Conservation (phyloP, 2,329 filamentous ascomycete species). For the Aspergillus calidoustus region DNA sequence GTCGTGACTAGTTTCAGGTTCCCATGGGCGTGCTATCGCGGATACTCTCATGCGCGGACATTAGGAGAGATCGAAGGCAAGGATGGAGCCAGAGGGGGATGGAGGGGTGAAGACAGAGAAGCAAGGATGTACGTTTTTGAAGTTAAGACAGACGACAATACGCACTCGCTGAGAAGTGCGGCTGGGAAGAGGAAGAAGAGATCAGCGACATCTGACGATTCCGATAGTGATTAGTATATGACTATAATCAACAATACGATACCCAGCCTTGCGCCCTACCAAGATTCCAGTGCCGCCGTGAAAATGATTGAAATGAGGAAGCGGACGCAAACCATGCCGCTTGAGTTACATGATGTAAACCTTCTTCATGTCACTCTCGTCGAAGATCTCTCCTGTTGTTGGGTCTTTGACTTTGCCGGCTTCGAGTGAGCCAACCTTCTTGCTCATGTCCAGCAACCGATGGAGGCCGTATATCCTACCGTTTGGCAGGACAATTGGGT, state of each 20-base stretch:
- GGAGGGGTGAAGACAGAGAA: constrained; percentile 53
- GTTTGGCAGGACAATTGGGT: constrained; percentile 86
- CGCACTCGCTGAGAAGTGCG: constrained; percentile 11
- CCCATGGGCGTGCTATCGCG: constrained; percentile 52
- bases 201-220: constrained; percentile 35
- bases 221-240: constrained; percentile 36
- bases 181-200: constrained; percentile 41
- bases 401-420: constrained; percentile 75
- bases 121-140: constrained; percentile 54
- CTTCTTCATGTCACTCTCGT: constrained; percentile 71
- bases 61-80: constrained; percentile 50
- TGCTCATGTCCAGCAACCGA: constrained; percentile 74
- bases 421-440: constrained; percentile 71
- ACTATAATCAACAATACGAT: constrained; percentile 7
- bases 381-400: constrained; percentile 71
- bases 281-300: not conserved
- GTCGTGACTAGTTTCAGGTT: constrained; percentile 54
- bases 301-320: not conserved
- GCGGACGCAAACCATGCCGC: not conserved
- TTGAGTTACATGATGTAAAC: constrained; percentile 78
- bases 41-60: constrained; percentile 54
- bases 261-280: not conserved
- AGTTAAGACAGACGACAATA: constrained; percentile 39
- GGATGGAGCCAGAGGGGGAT: constrained; percentile 46
- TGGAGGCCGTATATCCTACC: constrained; percentile 81